Base-by-base conservation (phyloP, 1,284 basidiomycete species). In the Heterobasidion parviporum region DNA sequence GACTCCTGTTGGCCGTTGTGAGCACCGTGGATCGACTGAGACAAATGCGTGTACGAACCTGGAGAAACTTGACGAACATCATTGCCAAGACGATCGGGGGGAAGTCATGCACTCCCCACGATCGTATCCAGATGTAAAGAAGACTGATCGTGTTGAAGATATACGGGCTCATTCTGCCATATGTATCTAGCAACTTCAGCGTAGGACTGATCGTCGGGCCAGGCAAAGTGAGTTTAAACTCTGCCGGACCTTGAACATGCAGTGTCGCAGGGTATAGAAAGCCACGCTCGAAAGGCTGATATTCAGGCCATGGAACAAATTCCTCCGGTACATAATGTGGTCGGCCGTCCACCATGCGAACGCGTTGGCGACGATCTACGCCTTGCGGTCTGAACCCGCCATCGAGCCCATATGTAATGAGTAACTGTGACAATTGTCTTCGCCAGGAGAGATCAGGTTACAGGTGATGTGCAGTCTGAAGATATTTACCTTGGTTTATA, bases 1-100 rank as follows among this genome's bases (percentile, higher is more conserved):
- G 10, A n/a, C 38, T 41, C 38, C 38, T 41, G n/a, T 12, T 8
- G 10, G 7, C 10, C 4, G n/a, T 41, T 9, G 53, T n/a, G 4
- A 34, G 34, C 36, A 6, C 26, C 26, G 6, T 26, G 26, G 4
- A 26, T 26, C 26, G 45, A 32, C 32, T 32, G 15, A 47, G 12
- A 54, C 14, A 35, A 3, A 54, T 32, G 26, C 33, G 10, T 18
- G 33, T 12, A 16, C 44, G 36, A 48, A 61, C 60, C 52, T 61
- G 60, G 33, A 60, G 51, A 54, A 60, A 61, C 50, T 53, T 61
- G 52, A 57, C 50, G 16, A 60, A 10, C 35, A 61, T 52, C 46
- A 60, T 50, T 18, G 38, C 50, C 10, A 61, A 41, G 1, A 52
- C 54, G 41, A 8, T 8, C n/a, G 60, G 59, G 16, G 15, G 52